These are phyloP conservation scores for Eucalyptus polybractea DNA, from an alignment of 345 rosid genomes.

Conservation along the genomic window DNA sequence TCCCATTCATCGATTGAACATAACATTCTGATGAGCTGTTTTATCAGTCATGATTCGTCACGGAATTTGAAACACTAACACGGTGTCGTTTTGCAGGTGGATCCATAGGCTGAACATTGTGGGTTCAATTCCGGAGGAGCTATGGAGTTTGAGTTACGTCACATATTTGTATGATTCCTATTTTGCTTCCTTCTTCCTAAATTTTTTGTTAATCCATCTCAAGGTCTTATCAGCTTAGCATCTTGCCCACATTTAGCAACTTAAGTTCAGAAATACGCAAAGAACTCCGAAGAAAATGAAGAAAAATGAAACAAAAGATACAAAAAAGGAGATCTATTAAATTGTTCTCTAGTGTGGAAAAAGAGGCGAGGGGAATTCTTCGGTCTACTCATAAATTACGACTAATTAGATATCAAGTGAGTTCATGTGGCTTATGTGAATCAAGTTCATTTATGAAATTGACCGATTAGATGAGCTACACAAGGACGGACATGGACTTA, in stretches of 20 bases:
- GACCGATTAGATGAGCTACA: no score
- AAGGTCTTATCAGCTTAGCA: neutral
- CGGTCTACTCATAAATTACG: no score
- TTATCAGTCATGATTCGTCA: neutral
- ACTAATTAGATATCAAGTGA: neutral
- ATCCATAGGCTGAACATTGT: slow-evolving; percentile 4
- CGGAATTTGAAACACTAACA: neutral
- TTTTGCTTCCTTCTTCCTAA: neutral
- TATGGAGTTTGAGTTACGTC: slow-evolving; percentile 34
- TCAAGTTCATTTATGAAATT: no score
- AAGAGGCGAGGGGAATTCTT: no score
- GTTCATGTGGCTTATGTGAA: no score
- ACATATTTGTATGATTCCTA: slow-evolving; percentile 19
- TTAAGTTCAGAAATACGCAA: neutral
- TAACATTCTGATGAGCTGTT: neutral
- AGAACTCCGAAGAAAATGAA: neutral
- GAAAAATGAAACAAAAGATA: neutral
- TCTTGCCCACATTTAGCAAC: neutral
- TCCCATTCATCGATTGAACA: neutral
- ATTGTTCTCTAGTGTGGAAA: no score
- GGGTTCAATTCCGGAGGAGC: slow-evolving; percentile 36
- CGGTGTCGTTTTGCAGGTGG: slow-evolving; percentile 8
- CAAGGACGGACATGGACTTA: no score
- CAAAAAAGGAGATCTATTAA: neutral
- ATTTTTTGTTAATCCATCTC: neutral